Base-by-base conservation (phyloP, 306 rosid species). In the Cucurbita pepo region DNA sequence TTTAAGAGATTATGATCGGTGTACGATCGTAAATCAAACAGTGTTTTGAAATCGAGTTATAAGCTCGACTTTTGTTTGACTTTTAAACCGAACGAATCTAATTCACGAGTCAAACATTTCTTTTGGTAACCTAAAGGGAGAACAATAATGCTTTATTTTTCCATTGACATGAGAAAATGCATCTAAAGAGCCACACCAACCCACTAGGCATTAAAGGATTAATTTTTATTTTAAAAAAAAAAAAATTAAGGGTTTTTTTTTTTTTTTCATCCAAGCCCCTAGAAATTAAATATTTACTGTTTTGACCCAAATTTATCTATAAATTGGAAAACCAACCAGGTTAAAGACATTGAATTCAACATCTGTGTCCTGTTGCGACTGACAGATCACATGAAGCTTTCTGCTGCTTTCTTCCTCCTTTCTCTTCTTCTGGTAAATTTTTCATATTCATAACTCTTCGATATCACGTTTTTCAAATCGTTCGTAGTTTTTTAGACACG, bases 371-470 rank as follows among this genome's bases (percentile, higher is more conserved):
- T 45, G 50, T 45, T 45, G 52, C 12, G 16, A 47, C 16, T 2
- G 52, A 47, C 15, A 47, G 52, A 47, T 47, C 34, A 40, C 19
- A 78, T 78, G 82, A 73, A 73, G 56, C 60, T 52, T 47, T 34
- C 57, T 30, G 9, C 34, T 34, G 56, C 77, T 18, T 48, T 66
- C 65, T 63, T 72, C 71, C n/a, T 80, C 37, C 62, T 80, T 44
- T 36, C 64, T 57, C 78, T 81, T 34, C 66, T 80, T n/a, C 37
- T 73, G 78, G 83, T 81, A 72, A 76, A 41, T 12, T 55, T 21
- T 18, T 2, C 63, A 36, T 7, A 21, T 5, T 0, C 18, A 22
- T 1, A 25, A 7, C 69, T 14, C 44, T 16, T 47, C 2, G 0
- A 10, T 10, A 0, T 45, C 12, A 9, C 14, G 12, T 45, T 6